Base-by-base conservation (phyloP, 805 yeast species). In the Helenozyma rhizophorensis region DNA sequence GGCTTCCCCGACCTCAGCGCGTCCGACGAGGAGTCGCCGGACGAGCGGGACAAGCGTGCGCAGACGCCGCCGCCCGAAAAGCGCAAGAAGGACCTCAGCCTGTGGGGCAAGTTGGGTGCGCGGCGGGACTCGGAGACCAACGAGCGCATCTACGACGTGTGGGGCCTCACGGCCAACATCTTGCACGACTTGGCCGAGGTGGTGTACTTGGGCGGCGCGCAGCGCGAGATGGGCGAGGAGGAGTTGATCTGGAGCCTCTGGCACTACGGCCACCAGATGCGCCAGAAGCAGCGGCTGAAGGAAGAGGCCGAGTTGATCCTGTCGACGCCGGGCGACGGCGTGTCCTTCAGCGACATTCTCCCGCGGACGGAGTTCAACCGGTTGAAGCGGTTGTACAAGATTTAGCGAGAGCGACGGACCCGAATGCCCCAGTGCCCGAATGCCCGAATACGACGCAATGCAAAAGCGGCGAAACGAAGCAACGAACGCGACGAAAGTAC, bases 101-200 rank as follows among this genome's bases (percentile, higher is more conserved):
- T 27, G 10, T 66, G 71, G 71, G 72, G 72, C 11, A 50, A 59
- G 30, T 40, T 54, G 28, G 72, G 72, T 2, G 50, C 66, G 8
- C 47, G 70, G 30, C 40, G 66, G 14, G 60, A 64, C 35, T 50
- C 60, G 9, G 51, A 42, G 14, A 53, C 70, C 44, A 50, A 75
- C 53, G 62, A 59, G 27, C 65, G 70, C 34, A 70, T 78, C 23
- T 76, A 83, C 48, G 83, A 82, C 48, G 79, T 84, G 4, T 83
- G 93, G 94, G 94, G 94, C 1, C 58, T 83, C 23, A 83, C 93
- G 0, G 90, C 89, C 2, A 82, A 81, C 50, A 83, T 83, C 8
- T 51, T 83, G n/a, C 83, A 75, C 47, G 90, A 83, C 51, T 49
- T 83, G 18, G 80, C 87, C 2, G 69, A 68, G 36, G 65, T 82